phyloP scores from a whole-genome alignment of 495 filamentous ascomycete species.

The Jackrogersella minutella region DNA sequence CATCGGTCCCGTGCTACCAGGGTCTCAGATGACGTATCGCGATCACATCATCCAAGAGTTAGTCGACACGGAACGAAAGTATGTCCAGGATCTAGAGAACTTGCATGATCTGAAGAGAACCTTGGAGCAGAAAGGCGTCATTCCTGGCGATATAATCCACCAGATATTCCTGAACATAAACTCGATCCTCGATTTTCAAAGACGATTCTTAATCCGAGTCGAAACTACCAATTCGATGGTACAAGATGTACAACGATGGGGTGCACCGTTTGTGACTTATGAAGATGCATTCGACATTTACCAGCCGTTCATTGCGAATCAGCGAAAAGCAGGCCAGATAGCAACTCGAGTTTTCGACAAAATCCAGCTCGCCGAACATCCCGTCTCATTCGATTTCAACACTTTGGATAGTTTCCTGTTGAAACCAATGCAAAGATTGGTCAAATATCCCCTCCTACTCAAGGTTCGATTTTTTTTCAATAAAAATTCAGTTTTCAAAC shows the following conservation, averaged over 20 bases:
- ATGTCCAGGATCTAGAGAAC: conserved; percentile 97
- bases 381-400: conserved; percentile 65
- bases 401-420: conserved; percentile 87
- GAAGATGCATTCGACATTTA: conserved; percentile 89
- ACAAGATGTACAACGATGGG: conserved; percentile 86
- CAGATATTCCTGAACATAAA: conserved; percentile 97
- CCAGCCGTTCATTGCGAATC: conserved; percentile 96
- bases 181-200: conserved; percentile 91
- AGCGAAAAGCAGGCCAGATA: conserved; percentile 71
- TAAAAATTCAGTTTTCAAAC: too few species aligned
- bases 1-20: conserved; percentile 54
- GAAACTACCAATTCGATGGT: conserved; percentile 91
- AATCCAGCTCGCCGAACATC: conserved; percentile 60
- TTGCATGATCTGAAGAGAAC: conserved; percentile 91
- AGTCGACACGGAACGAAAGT: conserved; percentile 93
- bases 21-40: conserved; percentile 73
- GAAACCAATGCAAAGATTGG: conserved; percentile 94
- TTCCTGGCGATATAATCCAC: conserved; percentile 90
- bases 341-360: conserved; percentile 70
- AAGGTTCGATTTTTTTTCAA: too few species aligned
- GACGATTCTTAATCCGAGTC: conserved; percentile 91
- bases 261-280: conserved; percentile 76
- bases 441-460: conserved; percentile 91
- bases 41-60: conserved; percentile 90
- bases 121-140: conserved; percentile 83